Percentiles rank a stretch among this genome's conserved stretches.
phyloP scores from a whole-genome alignment of 2,329 filamentous ascomycete species.

The Xylaria sp. region DNA sequence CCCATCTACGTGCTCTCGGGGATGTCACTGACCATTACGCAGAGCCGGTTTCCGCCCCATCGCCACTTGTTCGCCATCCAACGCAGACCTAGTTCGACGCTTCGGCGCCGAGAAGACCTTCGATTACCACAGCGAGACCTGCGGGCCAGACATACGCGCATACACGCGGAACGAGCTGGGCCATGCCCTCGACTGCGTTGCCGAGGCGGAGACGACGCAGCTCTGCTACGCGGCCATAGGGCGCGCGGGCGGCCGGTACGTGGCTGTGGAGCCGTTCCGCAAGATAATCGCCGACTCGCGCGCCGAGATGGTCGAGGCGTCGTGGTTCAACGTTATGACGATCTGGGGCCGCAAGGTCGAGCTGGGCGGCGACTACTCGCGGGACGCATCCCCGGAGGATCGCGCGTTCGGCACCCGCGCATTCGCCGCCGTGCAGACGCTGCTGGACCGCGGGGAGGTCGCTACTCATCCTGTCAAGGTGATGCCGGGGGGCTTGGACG shows the following conservation, averaged over 20 bases:
- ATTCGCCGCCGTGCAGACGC: slow-evolving; percentile 19
- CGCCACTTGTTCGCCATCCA: slow-evolving; percentile 52
- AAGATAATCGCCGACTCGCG: slow-evolving; percentile 27
- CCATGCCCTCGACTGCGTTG: slow-evolving; percentile 52
- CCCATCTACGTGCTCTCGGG: too few relatives aligned
- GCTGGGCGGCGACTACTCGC: slow-evolving; percentile 10
- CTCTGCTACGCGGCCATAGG: slow-evolving; percentile 48
- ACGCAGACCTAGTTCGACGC: slow-evolving; percentile 47
- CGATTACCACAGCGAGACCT: slow-evolving; percentile 49
- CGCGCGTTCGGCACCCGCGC: background rate
- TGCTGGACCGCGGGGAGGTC: slow-evolving; percentile 24
- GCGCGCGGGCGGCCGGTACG: slow-evolving; percentile 47
- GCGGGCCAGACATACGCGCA: slow-evolving; percentile 43
- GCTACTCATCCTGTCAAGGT: slow-evolving; percentile 24
- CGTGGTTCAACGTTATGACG: slow-evolving; percentile 24
- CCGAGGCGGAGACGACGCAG: slow-evolving; percentile 41
- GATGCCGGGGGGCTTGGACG: slow-evolving; percentile 29
- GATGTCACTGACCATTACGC: background rate
- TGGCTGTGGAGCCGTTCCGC: slow-evolving; percentile 43
- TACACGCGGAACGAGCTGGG: slow-evolving; percentile 47
- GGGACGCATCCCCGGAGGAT: slow-evolving; percentile 7
- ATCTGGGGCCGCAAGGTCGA: slow-evolving; percentile 23
- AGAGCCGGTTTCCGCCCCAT: slow-evolving; percentile 47
- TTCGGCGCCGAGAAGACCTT: slow-evolving; percentile 53
- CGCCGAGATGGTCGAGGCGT: slow-evolving; percentile 25